phyloP scores from a whole-genome alignment of 257 asterid species.

The Solanum sitiens region DNA sequence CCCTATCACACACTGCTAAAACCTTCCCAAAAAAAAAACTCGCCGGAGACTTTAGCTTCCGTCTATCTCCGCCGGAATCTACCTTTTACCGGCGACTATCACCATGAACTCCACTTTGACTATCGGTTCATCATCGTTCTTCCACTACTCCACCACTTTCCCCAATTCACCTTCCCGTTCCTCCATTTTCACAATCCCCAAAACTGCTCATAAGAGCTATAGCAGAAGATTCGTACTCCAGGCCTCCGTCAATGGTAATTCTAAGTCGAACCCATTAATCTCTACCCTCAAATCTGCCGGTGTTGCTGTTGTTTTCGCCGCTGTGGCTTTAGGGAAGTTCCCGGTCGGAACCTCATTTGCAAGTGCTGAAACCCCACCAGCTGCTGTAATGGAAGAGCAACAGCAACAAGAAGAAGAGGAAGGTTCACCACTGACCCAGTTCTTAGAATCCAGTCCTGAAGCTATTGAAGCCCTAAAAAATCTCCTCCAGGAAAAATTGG shows the following conservation, averaged over 20 bases:
- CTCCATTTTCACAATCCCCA: background rate
- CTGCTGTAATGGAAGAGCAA: constrained; percentile 20
- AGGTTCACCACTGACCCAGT: constrained; percentile 31
- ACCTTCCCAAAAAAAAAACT: background rate
- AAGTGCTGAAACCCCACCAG: constrained; percentile 15
- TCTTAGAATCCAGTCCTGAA: constrained; percentile 41
- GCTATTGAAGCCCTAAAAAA: constrained; percentile 41
- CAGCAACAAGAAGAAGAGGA: background rate
- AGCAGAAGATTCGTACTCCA: background rate
- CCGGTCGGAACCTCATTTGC: constrained; percentile 13
- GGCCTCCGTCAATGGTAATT: constrained; percentile 17
- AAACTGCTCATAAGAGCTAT: background rate
- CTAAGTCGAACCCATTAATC: constrained; percentile 5
- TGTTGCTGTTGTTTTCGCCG: constrained; percentile 39
- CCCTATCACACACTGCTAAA: background rate
- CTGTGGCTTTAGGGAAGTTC: constrained; percentile 38
- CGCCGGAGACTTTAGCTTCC: background rate
- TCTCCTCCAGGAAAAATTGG: constrained; percentile 57
- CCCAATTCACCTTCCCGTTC: background rate
- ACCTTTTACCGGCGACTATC: background rate
- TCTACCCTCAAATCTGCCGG: constrained; percentile 41
- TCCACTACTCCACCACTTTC: background rate
- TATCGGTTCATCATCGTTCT: background rate
- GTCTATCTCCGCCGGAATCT: background rate
- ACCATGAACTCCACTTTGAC: background rate